Conservation (phyloP, 2,329 filamentous ascomycete genomes). For the Ploettnerulaceae sp. region DNA sequence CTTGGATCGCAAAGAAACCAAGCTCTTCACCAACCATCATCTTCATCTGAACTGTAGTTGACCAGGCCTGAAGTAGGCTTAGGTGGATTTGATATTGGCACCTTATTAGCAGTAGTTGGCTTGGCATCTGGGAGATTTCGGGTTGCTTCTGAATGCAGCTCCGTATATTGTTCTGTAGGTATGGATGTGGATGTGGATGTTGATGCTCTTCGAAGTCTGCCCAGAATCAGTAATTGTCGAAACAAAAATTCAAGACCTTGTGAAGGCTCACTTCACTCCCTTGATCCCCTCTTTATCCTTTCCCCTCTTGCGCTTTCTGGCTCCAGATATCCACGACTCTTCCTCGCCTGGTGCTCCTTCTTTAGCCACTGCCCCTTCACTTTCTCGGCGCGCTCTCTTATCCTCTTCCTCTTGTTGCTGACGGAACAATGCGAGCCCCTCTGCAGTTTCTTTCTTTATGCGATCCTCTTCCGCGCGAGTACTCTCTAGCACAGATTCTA, state of each 20-base stretch:
- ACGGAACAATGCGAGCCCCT: slow-evolving; percentile 52
- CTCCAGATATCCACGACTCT: slow-evolving; percentile 36
- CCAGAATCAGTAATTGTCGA: too few relatives aligned
- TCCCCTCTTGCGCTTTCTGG: slow-evolving; percentile 38
- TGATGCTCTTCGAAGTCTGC: slow-evolving; percentile 30
- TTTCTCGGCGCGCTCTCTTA: slow-evolving; percentile 28
- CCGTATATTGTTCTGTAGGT: not conserved
- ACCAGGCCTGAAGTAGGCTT: slow-evolving; percentile 41
- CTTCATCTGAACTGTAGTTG: slow-evolving; percentile 52
- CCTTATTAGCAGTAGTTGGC: not conserved
- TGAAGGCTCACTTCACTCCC: slow-evolving; percentile 34
- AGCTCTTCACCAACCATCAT: slow-evolving; percentile 36
- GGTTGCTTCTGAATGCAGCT: not conserved
- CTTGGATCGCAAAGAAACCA: not conserved
- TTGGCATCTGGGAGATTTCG: not conserved
- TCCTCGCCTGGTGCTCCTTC: slow-evolving; percentile 23
- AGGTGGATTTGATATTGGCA: slow-evolving; percentile 20
- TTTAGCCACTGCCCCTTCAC: slow-evolving; percentile 16
- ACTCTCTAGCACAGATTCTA: slow-evolving; percentile 53
- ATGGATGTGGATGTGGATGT: slow-evolving; percentile 16
- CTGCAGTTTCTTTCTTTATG: slow-evolving; percentile 50
- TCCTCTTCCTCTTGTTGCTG: slow-evolving; percentile 41
- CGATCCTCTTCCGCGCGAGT: slow-evolving; percentile 50
- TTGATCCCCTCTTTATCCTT: slow-evolving; percentile 37
- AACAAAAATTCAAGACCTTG: too few relatives aligned